Conservation (phyloP, 192 early-diverging fungal species). For the Cladochytrium replicatum region DNA sequence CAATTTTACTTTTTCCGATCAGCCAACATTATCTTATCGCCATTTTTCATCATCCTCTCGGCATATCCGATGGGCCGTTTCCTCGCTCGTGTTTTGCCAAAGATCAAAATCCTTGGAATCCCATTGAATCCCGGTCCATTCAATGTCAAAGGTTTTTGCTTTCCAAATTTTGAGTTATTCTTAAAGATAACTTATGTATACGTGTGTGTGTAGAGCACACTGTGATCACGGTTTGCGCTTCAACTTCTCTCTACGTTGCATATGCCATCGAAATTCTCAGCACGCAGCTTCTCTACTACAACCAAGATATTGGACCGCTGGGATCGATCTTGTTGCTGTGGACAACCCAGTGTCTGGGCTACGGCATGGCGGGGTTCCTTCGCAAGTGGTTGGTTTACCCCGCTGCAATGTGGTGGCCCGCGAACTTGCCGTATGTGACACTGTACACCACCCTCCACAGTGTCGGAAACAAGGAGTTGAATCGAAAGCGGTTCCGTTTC, state of each 20-base stretch:
- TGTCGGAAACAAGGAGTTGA: slow-evolving; percentile 24
- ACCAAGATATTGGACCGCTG: too few relatives aligned
- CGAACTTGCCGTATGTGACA: slow-evolving; percentile 58
- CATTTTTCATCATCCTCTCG: slow-evolving; percentile 50
- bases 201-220: too few relatives aligned
- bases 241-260: too few relatives aligned
- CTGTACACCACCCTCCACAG: slow-evolving; percentile 70
- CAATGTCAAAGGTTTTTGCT: slow-evolving; percentile 58
- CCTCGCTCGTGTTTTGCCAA: slow-evolving; percentile 52
- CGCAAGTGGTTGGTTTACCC: slow-evolving; percentile 70
- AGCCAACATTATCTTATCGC: slow-evolving; percentile 53
- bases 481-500: slow-evolving; percentile 30
- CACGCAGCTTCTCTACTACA: slow-evolving; percentile 47
- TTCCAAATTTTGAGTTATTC: too few relatives aligned
- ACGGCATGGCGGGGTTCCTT: slow-evolving; percentile 53
- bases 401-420: slow-evolving; percentile 71
- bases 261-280: too few relatives aligned
- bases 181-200: too few relatives aligned
- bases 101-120: slow-evolving; percentile 26
- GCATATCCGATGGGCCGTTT: slow-evolving; percentile 61
- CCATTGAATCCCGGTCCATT: slow-evolving; percentile 52
- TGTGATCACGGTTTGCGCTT: too few relatives aligned
- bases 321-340: too few relatives aligned
- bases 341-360: too few relatives aligned
- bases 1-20: too few relatives aligned